These are phyloP conservation scores for Coffea canephora DNA, from an alignment of 257 asterid genomes.

Conservation along the genomic window DNA sequence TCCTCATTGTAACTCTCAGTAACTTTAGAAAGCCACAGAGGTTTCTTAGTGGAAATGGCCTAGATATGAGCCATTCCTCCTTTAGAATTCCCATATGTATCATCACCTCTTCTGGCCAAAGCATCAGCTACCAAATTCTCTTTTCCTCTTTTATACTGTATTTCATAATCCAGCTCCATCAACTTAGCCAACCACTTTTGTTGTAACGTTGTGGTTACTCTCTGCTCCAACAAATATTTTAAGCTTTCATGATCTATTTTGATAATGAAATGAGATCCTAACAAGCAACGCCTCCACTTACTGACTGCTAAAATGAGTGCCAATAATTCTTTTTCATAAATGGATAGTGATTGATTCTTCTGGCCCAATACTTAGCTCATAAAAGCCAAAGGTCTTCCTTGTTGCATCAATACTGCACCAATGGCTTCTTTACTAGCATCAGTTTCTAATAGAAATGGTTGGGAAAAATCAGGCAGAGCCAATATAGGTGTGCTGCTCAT, in stretches of 20 bases:
- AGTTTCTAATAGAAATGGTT: neutral
- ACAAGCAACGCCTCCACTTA: neutral
- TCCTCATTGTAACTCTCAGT: too few relatives aligned
- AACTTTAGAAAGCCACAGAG: neutral
- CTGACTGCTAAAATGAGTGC: neutral
- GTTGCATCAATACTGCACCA: neutral
- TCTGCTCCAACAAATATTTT: neutral
- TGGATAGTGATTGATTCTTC: neutral
- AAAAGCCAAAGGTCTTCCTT: neutral
- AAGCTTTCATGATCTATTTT: neutral
- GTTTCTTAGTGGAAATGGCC: neutral
- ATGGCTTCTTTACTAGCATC: neutral
- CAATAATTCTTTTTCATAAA: neutral
- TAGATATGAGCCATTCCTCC: too few relatives aligned
- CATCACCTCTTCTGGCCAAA: neutral
- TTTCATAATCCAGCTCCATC: neutral
- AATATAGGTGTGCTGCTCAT: neutral
- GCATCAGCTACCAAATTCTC: neutral
- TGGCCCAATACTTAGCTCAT: too few relatives aligned
- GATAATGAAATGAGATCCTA: neutral
- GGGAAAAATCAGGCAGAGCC: neutral
- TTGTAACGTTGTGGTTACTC: neutral
- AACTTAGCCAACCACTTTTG: neutral
- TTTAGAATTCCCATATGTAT: too few relatives aligned
- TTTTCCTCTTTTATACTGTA: neutral